Conservation (phyloP, 805 yeast species). For the Teunomyces atbi region DNA sequence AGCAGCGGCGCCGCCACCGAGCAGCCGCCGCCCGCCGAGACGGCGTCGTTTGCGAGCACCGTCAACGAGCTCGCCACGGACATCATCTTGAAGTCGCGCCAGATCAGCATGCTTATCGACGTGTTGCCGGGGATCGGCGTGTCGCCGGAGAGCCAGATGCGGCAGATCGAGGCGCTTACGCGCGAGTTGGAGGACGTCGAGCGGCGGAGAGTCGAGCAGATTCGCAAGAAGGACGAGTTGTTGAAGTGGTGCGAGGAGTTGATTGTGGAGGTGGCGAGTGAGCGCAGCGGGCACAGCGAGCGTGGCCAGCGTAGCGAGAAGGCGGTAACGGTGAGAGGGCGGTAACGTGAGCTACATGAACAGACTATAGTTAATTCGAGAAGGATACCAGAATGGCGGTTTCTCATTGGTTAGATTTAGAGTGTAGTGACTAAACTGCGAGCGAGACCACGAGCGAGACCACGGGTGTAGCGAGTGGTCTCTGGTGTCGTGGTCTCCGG, state of each 20-base stretch:
- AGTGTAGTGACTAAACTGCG: no score
- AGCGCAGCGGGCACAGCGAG: neutral
- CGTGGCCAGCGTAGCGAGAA: neutral
- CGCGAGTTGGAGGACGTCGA: slow-evolving; percentile 62
- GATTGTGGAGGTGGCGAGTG: slow-evolving; percentile 56
- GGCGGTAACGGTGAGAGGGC: no score
- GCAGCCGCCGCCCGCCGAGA: slow-evolving; percentile 2
- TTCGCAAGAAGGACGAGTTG: slow-evolving; percentile 62
- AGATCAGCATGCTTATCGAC: slow-evolving; percentile 80
- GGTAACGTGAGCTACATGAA: no score
- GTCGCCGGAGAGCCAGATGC: slow-evolving; percentile 69
- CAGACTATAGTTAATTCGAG: neutral
- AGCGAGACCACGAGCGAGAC: no score
- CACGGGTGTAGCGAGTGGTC: no score
- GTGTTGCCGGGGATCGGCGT: slow-evolving; percentile 92
- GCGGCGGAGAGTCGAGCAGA: slow-evolving; percentile 51
- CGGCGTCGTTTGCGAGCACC: slow-evolving; percentile 35
- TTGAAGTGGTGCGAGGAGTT: slow-evolving; percentile 62
- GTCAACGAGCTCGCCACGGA: slow-evolving; percentile 81
- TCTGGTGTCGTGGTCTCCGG: no score
- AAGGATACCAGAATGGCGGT: no score
- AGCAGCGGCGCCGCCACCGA: slow-evolving; percentile 5
- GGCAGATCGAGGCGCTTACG: slow-evolving; percentile 60
- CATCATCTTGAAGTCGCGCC: slow-evolving; percentile 80
- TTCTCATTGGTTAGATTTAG: no score